Percentiles rank a stretch among this genome's conserved stretches.
These are phyloP conservation scores for Arachis stenosperma DNA, from an alignment of 306 rosid species.

Conservation along the genomic window DNA sequence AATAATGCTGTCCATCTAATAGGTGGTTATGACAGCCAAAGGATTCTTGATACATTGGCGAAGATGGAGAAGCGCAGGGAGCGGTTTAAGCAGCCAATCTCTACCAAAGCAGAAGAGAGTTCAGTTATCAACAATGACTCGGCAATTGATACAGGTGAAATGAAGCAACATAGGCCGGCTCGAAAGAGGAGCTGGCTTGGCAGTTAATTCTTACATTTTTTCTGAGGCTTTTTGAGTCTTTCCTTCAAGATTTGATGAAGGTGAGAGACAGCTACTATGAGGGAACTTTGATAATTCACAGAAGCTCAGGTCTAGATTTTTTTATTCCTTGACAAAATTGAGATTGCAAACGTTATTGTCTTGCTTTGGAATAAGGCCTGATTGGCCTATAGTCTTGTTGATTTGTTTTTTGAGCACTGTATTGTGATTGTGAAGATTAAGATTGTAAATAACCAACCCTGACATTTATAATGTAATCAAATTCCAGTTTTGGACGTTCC, in stretches of 20 bases:
- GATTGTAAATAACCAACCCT: slow-evolving; percentile 31
- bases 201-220: slow-evolving; percentile 29
- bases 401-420: slow-evolving; percentile 13
- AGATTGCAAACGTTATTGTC: slow-evolving; percentile 25
- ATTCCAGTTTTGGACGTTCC: too few relatives aligned
- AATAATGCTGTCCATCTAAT: slow-evolving; percentile 30
- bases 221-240: not conserved
- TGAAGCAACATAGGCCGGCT: slow-evolving; percentile 59
- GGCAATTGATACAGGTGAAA: slow-evolving; percentile 39
- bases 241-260: slow-evolving; percentile 21
- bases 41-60: slow-evolving; percentile 66
- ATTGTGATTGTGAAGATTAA: not conserved
- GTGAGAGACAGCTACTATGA: slow-evolving; percentile 15
- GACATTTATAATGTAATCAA: not conserved
- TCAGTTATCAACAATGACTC: slow-evolving; percentile 44
- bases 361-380: slow-evolving; percentile 21
- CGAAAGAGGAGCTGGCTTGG: slow-evolving; percentile 74
- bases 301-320: not conserved
- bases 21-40: slow-evolving; percentile 49
- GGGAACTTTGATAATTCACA: slow-evolving; percentile 16
- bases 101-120: slow-evolving; percentile 49
- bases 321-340: slow-evolving; percentile 5
- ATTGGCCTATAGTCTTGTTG: not conserved
- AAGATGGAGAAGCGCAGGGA: slow-evolving; percentile 86
- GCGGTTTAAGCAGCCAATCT: slow-evolving; percentile 70